Evolutionary conservation across 1,139 yeast species (phyloP).

Genomic region (Yamadazyma taylorii): DNA sequence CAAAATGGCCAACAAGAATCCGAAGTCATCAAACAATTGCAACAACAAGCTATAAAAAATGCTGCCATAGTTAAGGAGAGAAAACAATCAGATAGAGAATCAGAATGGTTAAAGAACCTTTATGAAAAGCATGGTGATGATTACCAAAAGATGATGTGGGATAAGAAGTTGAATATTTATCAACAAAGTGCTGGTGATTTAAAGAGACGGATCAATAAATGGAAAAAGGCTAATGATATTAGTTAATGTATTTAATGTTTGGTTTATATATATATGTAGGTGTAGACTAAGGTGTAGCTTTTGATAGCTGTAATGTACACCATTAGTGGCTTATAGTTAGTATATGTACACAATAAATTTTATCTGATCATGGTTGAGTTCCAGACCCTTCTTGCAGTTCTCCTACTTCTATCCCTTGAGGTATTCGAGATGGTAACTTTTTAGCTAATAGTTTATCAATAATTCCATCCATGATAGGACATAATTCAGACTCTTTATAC

Average conservation of each 20-base stretch:
- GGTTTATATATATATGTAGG: no score
- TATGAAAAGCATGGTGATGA: constrained; percentile 84
- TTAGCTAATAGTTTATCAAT: constrained; percentile 44
- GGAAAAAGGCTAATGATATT: constrained; percentile 53
- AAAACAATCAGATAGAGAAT: constrained; percentile 69
- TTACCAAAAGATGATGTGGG: constrained; percentile 90
- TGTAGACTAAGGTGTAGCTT: no score
- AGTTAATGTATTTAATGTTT: no score
- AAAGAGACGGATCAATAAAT: constrained; percentile 62
- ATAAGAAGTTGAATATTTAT: constrained; percentile 74
- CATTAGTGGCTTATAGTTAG: no score
- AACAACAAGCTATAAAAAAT: constrained; percentile 57
- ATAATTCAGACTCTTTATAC: constrained; percentile 37
- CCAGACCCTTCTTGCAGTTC: no score
- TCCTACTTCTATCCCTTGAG: no score
- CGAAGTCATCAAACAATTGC: constrained; percentile 66
- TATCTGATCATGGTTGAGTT: no score
- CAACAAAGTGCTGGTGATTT: constrained; percentile 88
- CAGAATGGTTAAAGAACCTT: constrained; percentile 65
- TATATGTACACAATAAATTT: no score
- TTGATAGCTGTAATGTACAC: no score
- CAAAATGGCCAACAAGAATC: constrained; percentile 33
- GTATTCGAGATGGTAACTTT: constrained; percentile 33
- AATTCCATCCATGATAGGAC: constrained; percentile 53
- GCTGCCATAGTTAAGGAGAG: constrained; percentile 52